Evolutionary conservation across 2,329 filamentous ascomycete genomes (phyloP), one percentile per base, ranked within the genome.

Genomic region (Allantophomopsis lycopodina): DNA sequence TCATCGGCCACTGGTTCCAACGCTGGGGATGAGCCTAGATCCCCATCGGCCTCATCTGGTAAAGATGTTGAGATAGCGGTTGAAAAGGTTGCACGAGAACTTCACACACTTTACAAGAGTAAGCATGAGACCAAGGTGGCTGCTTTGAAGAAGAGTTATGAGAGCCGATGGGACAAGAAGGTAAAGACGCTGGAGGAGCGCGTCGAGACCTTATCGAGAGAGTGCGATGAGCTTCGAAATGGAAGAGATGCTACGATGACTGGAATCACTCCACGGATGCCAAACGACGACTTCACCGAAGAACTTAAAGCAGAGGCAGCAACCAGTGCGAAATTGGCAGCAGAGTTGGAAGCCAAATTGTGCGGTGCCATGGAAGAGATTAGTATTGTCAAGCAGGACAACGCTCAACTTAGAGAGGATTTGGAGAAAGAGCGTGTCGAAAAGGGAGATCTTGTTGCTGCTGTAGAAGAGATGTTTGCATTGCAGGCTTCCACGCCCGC

Each of bases 101-200:
- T 98, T 32, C 91, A 98, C 57, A 72, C 80, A 0, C 71, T 94
- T 10, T 98, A 98, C 71, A 96, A 95, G 65, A 79, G 82, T 55
- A 98, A 98, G 64, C 91, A 98, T 58, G 89, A 96, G 64, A 85
- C 80, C 46, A 98, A 98, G 65, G 89, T 96, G 35, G 75, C 84
- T 1, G 89, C 88, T 4, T 69, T 98, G 47, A 96, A 81, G 63
- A 79, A 80, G 61, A 79, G 73, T 45, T 82, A 96, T 62, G 86
- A 95, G 58, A 73, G 74, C 36, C 79, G 89, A 40, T 91, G 86
- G 74, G 86, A 94, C 60, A 93, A 93, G 68, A 84, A 82, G 54
- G 75, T 89, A 41, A 75, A 74, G 40, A 83, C 89, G 50, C 73
- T 94, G 3, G 83, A 94, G 59, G 59, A 61, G n/a, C 78, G 77